phyloP scores from a whole-genome alignment of 495 filamentous ascomycete genomes.

The Astrothelium macrocarpum region DNA sequence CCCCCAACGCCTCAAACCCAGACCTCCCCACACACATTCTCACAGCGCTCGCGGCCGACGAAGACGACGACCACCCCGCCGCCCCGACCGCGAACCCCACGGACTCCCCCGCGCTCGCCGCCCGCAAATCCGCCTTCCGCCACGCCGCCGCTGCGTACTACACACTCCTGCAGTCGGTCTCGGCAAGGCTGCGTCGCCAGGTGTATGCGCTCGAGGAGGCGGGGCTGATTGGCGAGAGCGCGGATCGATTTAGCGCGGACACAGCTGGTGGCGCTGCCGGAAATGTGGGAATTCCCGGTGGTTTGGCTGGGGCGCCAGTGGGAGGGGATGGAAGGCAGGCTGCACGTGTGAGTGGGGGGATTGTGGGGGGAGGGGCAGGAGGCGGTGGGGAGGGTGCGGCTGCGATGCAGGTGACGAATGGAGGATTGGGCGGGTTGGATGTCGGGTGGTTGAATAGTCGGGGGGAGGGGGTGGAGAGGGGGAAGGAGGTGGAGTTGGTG shows the following conservation, averaged over 20 bases:
- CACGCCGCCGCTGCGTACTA: conserved; percentile 56
- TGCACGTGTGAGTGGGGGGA: conserved; percentile 18
- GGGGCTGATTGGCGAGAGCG: conserved; percentile 51
- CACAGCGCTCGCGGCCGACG: too few relatives aligned
- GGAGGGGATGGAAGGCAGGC: conserved; percentile 15
- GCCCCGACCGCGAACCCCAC: conserved; percentile 19
- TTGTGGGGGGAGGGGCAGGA: conserved; percentile 15
- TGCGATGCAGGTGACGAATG: conserved; percentile 38
- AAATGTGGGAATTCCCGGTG: background rate
- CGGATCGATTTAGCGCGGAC: background rate
- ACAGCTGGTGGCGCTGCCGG: background rate
- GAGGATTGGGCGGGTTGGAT: conserved; percentile 56
- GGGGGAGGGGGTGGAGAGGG: conserved; percentile 62
- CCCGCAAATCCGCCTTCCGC: conserved; percentile 52
- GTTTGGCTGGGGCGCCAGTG: background rate
- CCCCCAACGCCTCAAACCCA: conserved; percentile 7
- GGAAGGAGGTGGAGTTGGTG: conserved; percentile 75
- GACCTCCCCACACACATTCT: conserved; percentile 6
- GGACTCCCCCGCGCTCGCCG: conserved; percentile 29
- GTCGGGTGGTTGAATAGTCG: conserved; percentile 79
- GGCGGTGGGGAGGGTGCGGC: conserved; percentile 21
- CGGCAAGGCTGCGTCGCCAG: conserved; percentile 55
- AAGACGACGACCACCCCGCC: too few relatives aligned
- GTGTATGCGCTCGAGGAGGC: conserved; percentile 72
- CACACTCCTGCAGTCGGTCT: conserved; percentile 39